Percentiles rank a stretch among this genome's conserved stretches.
Conservation (phyloP, 495 filamentous ascomycete genomes). For the Penicillium bovifimosum region DNA sequence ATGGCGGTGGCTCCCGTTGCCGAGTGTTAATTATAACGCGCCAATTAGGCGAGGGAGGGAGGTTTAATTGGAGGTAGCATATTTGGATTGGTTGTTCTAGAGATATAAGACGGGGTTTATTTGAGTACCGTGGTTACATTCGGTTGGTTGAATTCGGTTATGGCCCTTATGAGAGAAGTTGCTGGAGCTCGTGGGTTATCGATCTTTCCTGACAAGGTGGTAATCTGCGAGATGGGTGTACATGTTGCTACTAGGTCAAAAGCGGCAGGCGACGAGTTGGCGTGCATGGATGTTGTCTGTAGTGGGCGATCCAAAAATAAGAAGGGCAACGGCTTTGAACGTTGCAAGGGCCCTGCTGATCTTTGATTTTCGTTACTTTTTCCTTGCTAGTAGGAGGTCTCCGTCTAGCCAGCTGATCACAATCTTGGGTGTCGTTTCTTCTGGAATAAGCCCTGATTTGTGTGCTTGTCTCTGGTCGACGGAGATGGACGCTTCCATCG, state of each 20-base stretch:
- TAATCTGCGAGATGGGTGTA: not conserved
- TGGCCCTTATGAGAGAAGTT: too few relatives aligned
- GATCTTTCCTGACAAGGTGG: not conserved
- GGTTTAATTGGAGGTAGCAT: too few relatives aligned
- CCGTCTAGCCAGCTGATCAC: too few relatives aligned
- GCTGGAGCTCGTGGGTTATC: not conserved
- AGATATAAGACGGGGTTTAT: too few relatives aligned
- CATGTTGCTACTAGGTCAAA: not conserved
- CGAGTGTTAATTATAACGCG: conserved; percentile 4
- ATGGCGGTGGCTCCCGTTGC: conserved; percentile 2
- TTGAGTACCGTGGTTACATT: too few relatives aligned
- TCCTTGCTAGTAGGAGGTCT: not conserved
- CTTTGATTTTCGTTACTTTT: not conserved
- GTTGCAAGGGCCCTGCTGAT: conserved; percentile 1
- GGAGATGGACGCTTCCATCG: too few relatives aligned
- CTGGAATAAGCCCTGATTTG: too few relatives aligned
- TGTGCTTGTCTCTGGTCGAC: too few relatives aligned
- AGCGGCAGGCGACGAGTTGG: not conserved
- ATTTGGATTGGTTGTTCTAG: too few relatives aligned
- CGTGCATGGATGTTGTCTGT: not conserved
- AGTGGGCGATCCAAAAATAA: conserved; percentile 11
- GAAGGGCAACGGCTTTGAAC: not conserved
- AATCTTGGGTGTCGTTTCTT: too few relatives aligned
- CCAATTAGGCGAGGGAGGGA: conserved; percentile 6
- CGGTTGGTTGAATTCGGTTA: too few relatives aligned